Evolutionary conservation across 164 flowering plant genomes (phyloP), one percentile per base, ranked within the genome.

Genomic region (Kalanchoe fedtschenkoi): DNA sequence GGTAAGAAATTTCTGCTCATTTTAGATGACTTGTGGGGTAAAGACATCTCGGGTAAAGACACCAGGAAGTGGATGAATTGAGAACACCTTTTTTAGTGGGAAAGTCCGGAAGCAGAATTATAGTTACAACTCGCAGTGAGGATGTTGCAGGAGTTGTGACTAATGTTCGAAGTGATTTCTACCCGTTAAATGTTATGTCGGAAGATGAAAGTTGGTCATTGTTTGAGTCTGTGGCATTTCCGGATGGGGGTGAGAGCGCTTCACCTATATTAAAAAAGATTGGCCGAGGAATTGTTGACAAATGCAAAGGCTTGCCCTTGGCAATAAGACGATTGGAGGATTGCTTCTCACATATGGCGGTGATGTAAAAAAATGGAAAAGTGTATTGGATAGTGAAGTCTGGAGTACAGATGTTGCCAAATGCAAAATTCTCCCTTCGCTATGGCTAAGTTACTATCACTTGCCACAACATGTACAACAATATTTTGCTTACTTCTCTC

Each of bases 21-120:
- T 42, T 43, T 74, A 16, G 80, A 77, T 62, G 80, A 74, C 63
- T 58, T 68, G 17, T 74, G 73, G 78, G 69, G 51, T 54, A 70
- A 72, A 16, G 61, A 38, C n/a, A n/a, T n/a, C n/a, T n/a, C n/a
- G n/a, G n/a, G n/a, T 0, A 29, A 43, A 7, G 8, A 0, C 0
- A 38, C n/a, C n/a, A n/a, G n/a, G n/a, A n/a, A 54, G 4, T 79
- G 82, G 64, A 66, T 39, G n/a, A 4, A 2, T 33, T 78, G 10
- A 54, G 15, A 33, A 37, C 2, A 1, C 69, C 73, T 30, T 64
- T 78, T 5, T 34, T 2, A 14, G 32, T 19, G 5, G 76, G 69
- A 1, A 64, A 58, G 15, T n/a, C 5, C 10, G 80, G 71, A 15
- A 76, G 82, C 57, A 68, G 47, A 6, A 61, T 79, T 10, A 10